Base-by-base conservation (phyloP, 352 stramenopile species). In the Globisporangium uncinulatum region DNA sequence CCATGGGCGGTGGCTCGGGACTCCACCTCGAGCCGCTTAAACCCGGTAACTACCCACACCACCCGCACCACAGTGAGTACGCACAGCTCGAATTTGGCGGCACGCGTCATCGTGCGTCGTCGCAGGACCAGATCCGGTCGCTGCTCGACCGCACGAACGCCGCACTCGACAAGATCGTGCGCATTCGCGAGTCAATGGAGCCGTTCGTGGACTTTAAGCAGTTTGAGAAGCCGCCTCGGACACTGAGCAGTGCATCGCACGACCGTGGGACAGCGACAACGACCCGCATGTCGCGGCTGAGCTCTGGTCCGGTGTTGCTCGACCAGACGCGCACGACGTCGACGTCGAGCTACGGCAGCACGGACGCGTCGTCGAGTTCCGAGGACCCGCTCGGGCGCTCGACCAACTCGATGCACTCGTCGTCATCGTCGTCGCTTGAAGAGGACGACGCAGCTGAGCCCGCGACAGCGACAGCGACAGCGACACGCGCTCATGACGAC, bases 161-260 rank as follows among this genome's bases (percentile, higher is more conserved):
- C 29, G 83, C 83, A 32, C 73, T 92, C 55, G 76, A 90, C 67
- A 87, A 87, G 52, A 92, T 92, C 60, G 83, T 92, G 61, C 79
- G 72, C 55, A 92, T 92, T 54, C 79, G 83, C 50, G 78, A 92
- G 65, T 90, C 79, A 39, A 90, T 92, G 83, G 83, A 92, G 64
- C 68, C 75, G 19, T 63, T 88, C 17, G 80, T 92, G 32, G 83
- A 92, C 61, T 92, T 92, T 51, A 79, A 81, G 55, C 79, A 92
- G 61, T 92, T 90, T 57, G 72, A 85, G 51, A 85, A 75, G 57
- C 67, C 70, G 29, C 29, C 64, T 51, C 63, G 63, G 21, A 59
- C 58, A 8, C 58, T 62, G 4, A 58, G 70, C 19, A 73, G 70
- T 17, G 50, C 51, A 17, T 65, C 57, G n/a, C 49, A 51, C 11